Conservation (phyloP, 2,329 filamentous ascomycete genomes). For the Davidsoniella australis region DNA sequence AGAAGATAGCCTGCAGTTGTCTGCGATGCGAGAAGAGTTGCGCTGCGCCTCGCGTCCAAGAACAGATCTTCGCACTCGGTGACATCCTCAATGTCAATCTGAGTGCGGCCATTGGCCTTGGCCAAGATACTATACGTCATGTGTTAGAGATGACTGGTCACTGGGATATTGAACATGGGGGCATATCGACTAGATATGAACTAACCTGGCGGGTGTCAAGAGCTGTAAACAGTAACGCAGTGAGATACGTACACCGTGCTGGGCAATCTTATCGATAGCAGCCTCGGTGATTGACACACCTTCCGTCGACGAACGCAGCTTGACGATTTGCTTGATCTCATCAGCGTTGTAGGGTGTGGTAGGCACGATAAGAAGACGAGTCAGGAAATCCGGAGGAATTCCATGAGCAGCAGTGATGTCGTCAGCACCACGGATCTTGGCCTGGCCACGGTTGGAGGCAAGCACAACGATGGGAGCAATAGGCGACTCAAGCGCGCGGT, state of each 20-base stretch:
- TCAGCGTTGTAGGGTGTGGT: constrained; percentile 75
- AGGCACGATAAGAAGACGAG: constrained; percentile 86
- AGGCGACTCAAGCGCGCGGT: constrained; percentile 86
- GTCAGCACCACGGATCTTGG: constrained; percentile 74
- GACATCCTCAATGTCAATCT: constrained; percentile 64
- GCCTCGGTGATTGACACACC: constrained; percentile 61
- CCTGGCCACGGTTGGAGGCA: constrained; percentile 89
- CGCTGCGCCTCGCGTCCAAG: constrained; percentile 66
- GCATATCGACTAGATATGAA: constrained; percentile 11
- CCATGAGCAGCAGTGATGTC: constrained; percentile 78
- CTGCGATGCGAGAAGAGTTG: constrained; percentile 47
- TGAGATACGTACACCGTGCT: constrained; percentile 76
- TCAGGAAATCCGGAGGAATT: constrained; percentile 82
- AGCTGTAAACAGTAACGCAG: constrained; percentile 87
- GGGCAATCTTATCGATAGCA: constrained; percentile 72
- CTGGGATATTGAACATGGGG: constrained; percentile 6
- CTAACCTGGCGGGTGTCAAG: constrained; percentile 63
- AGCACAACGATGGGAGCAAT: constrained; percentile 96
- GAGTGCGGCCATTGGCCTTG: constrained; percentile 59
- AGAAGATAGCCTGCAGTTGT: constrained; percentile 45
- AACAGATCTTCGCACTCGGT: constrained; percentile 71
- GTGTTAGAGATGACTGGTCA: constrained; percentile 3
- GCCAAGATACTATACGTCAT: constrained; percentile 55
- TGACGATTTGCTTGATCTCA: constrained; percentile 86
- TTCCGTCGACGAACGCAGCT: constrained; percentile 68